Base-by-base conservation (phyloP, 164 flowering plant genomes). In the Berberis thunbergii region DNA sequence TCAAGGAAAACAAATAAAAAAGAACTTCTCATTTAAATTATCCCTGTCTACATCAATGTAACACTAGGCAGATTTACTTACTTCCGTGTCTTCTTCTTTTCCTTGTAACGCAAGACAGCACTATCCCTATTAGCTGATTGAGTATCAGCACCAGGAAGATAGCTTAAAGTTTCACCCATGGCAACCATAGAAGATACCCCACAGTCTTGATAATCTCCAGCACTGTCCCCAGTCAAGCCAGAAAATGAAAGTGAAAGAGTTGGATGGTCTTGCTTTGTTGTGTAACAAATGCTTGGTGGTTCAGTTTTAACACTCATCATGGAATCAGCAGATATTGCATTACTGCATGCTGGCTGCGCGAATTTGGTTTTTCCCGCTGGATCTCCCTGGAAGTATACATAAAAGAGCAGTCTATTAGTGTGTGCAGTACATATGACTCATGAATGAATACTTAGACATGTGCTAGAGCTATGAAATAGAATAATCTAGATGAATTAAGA, bases 81-180 rank as follows among this genome's bases (percentile, higher is more conserved):
- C 97, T 83, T 84, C 66, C 91, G 89, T 39, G 84, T 58, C 79
- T 91, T 88, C 80, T 88, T 91, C 81, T 91, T 91, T 73, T 88
- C 97, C 81, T 77, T 84, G 71, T 91, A 91, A 39, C 94, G 96
- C 86, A 82, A 63, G 49, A 91, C 96, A 64, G 97, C 97, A 75
- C 78, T 70, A 70, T 69, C 83, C 71, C 97, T 78, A 70, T 68
- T 81, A 64, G 74, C 71, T 41, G 86, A 71, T 59, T 81, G 72
- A 68, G 49, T 76, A 49, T 91, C 95, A 52, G 84, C 67, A 6
- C 82, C 60, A 38, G 83, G 84, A 8, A 89, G 77, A 71, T 71
- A 73, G 93, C 91, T 83, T 58, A 85, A 85, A 64, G 89, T 89
- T 64, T 91, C 96, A 52, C 91, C 91, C 82, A 82, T 80, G 45